These are phyloP conservation scores for Clavispora vitiphila DNA, from an alignment of 805 yeast species.

Conservation along the genomic window DNA sequence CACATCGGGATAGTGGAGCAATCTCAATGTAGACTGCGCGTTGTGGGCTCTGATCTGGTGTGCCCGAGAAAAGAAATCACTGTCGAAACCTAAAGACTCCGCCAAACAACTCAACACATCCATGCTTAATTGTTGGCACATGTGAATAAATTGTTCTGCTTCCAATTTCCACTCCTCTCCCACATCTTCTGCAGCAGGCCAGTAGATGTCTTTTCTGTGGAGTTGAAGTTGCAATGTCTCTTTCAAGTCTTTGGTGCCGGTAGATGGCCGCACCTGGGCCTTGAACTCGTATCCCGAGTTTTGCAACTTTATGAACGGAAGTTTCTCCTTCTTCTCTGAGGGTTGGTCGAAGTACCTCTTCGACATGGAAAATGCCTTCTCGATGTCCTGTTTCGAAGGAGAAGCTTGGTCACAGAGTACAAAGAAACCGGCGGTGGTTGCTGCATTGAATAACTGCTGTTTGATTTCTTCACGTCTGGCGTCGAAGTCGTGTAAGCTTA, in stretches of 20 bases:
- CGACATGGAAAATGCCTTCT: constrained; percentile 20
- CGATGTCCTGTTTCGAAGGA: constrained; percentile 25
- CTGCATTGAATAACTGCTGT: constrained; percentile 23
- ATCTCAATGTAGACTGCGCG: constrained; percentile 30
- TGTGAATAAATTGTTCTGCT: constrained; percentile 11
- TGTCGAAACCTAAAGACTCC: constrained; percentile 23
- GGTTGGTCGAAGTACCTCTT: constrained; percentile 19
- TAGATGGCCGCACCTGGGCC: constrained; percentile 31
- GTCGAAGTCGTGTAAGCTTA: constrained; percentile 19
- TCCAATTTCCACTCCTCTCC: constrained; percentile 19
- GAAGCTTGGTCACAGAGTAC: constrained; percentile 24
- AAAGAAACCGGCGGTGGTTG: constrained; percentile 26
- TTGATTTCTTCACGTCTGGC: constrained; percentile 26
- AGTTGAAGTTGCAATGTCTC: constrained; percentile 27
- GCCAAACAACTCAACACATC: constrained; percentile 24
- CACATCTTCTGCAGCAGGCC: constrained; percentile 26
- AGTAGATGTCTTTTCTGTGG: constrained; percentile 23
- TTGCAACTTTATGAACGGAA: constrained; percentile 25
- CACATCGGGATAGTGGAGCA: constrained; percentile 26
- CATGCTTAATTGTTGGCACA: constrained; percentile 21
- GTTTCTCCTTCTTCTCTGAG: constrained; percentile 20
- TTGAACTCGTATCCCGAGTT: constrained; percentile 30
- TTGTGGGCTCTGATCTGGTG: constrained; percentile 21
- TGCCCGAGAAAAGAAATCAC: constrained; percentile 21
- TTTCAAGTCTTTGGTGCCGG: constrained; percentile 28